Evolutionary conservation across 2,329 filamentous ascomycete species (phyloP).

Genomic region (Trichophyton equinum): DNA sequence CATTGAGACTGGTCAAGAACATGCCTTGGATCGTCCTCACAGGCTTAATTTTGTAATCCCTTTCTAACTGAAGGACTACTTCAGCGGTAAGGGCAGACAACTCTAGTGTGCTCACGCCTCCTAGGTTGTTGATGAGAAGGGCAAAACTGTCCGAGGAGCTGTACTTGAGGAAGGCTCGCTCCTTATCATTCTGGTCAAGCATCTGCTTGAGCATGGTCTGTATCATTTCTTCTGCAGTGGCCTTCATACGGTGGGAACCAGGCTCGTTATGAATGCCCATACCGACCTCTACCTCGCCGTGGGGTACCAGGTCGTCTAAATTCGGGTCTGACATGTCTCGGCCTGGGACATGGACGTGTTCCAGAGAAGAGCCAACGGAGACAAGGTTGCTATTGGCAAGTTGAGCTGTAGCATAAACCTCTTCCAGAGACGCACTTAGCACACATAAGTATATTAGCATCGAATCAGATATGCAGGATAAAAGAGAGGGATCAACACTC

Average conservation of each 20-base stretch:
- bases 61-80: slow-evolving; percentile 48
- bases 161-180: slow-evolving; percentile 50
- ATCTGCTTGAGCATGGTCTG: slow-evolving; percentile 54
- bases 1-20: slow-evolving; percentile 61
- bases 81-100: slow-evolving; percentile 56
- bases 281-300: slow-evolving; percentile 52
- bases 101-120: slow-evolving; percentile 55
- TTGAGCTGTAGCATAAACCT: slow-evolving; percentile 61
- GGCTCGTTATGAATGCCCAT: slow-evolving; percentile 63
- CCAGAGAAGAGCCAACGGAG: slow-evolving; percentile 71
- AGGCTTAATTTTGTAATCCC: slow-evolving; percentile 47
- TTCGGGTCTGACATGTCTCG: slow-evolving; percentile 44
- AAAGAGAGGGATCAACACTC: slow-evolving; percentile 15
- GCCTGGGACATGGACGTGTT: slow-evolving; percentile 89
- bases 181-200: slow-evolving; percentile 48
- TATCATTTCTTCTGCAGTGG: slow-evolving; percentile 39
- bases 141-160: slow-evolving; percentile 48
- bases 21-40: slow-evolving; percentile 51
- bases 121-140: slow-evolving; percentile 57
- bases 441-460: background rate
- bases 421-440: slow-evolving; percentile 44
- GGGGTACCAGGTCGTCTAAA: slow-evolving; percentile 40
- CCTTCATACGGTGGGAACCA: slow-evolving; percentile 40
- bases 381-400: slow-evolving; percentile 64
- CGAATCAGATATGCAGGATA: background rate